Evolutionary conservation across 2,329 filamentous ascomycete genomes (phyloP), one percentile per base, ranked within the genome.

Genomic region (Lomentospora prolificans): DNA sequence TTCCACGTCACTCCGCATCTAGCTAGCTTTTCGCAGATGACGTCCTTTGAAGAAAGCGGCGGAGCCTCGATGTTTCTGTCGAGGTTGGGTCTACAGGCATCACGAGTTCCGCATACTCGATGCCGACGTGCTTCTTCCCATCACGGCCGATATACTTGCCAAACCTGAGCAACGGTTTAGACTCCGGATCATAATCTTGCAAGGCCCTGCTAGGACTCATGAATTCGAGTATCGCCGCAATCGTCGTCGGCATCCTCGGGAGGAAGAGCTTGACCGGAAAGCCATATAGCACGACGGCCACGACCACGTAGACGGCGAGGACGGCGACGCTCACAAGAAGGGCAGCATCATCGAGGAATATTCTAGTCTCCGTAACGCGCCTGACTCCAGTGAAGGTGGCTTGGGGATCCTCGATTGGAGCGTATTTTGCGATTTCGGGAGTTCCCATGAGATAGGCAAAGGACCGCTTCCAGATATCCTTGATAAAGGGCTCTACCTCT

Each of bases 91-190:
- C 1, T 25, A 53, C 0, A 56, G 57, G 54, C 58, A 57, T 12
- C 67, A 69, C 67, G 0, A 79, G 70, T 54, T 73, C 72, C 0
- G 74, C 73, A 24, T 73, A 68, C 31, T 84, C 80, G 46, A 83
- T 75, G 0, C 80, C 80, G 0, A 78, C 58, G 56, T 81, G 76
- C 0, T 66, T 64, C 6, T 67, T 66, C 0, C 76, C 74, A 59
- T 82, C 78, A 0, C 60, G 61, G 0, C 77, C 78, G 1, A 78
- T 55, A 55, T 72, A 83, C 0, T 67, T 68, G 0, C 80, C 79
- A 60, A 76, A 83, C 0, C 74, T 75, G 55, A 55, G 22, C 3
- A 75, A 76, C 0, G 65, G 65, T 17, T 9, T 57, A 4, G 2
- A 33, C 46, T 9, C 8, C n/a, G 39, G 53, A 12, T 39, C 22